Conservation (phyloP, 768 basidiomycete species). For the Boletus tomentosulus region DNA sequence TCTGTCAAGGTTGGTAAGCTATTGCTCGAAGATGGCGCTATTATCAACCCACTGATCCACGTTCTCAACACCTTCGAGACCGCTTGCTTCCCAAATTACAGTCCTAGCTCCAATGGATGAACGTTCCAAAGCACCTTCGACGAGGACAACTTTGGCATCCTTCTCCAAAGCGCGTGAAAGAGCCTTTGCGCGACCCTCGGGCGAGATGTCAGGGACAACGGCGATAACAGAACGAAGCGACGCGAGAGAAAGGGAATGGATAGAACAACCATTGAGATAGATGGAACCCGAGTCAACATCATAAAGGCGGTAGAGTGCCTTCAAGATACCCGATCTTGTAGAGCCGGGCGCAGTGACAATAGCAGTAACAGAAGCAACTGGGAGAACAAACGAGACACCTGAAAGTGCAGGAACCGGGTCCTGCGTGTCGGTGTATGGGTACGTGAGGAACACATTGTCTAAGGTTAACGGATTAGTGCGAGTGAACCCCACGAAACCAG, state of each 20-base stretch:
- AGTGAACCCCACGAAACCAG: not conserved
- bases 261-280: slow-evolving; percentile 81
- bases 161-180: slow-evolving; percentile 24
- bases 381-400: slow-evolving; percentile 83
- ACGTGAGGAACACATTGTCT: slow-evolving; percentile 88
- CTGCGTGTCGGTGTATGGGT: slow-evolving; percentile 53
- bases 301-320: slow-evolving; percentile 91
- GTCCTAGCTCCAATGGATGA: slow-evolving; percentile 17
- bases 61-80: slow-evolving; percentile 46
- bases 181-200: slow-evolving; percentile 21
- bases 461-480: not conserved
- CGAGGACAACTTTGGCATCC: slow-evolving; percentile 22
- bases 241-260: slow-evolving; percentile 80
- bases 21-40: not conserved
- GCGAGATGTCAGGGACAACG: slow-evolving; percentile 80
- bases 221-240: slow-evolving; percentile 80
- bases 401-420: slow-evolving; percentile 55
- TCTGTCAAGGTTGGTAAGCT: slow-evolving; percentile 34
- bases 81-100: slow-evolving; percentile 24
- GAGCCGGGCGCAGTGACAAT: slow-evolving; percentile 82
- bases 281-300: slow-evolving; percentile 81
- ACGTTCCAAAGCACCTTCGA: slow-evolving; percentile 24
- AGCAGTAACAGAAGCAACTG: slow-evolving; percentile 83
- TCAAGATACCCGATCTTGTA: slow-evolving; percentile 80
- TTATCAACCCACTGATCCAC: slow-evolving; percentile 51